Evolutionary conservation across 768 basidiomycete species (phyloP).

Genomic region (Mrakia blollopis): DNA sequence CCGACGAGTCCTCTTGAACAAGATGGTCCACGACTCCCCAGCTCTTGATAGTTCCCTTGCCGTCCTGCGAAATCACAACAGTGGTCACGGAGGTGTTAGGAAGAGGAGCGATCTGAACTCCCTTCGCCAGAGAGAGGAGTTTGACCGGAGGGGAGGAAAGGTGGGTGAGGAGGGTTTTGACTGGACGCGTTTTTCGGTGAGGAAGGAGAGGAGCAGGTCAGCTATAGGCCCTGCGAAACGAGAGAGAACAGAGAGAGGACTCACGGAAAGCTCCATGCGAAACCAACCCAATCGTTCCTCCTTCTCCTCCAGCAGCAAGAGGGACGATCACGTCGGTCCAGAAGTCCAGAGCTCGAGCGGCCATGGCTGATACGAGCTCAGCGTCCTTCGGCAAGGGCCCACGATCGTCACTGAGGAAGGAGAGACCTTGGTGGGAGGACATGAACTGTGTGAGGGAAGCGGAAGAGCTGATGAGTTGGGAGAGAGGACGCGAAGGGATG

Average conservation of each 20-base stretch:
- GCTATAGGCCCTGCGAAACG: background rate
- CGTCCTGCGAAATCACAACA: background rate
- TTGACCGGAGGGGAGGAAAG: background rate
- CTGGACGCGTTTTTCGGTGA: background rate
- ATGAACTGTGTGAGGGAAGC: background rate
- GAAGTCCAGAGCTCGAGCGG: slow-evolving; percentile 4
- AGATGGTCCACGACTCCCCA: slow-evolving; percentile 10
- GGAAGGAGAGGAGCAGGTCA: background rate
- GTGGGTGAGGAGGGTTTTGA: slow-evolving; percentile 15
- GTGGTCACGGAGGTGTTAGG: slow-evolving; percentile 16
- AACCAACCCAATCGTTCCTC: background rate
- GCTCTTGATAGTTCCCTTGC: background rate
- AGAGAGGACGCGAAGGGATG: background rate
- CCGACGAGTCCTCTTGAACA: background rate
- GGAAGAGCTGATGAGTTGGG: background rate
- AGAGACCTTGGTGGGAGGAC: slow-evolving; percentile 6
- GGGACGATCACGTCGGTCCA: slow-evolving; percentile 11
- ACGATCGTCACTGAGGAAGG: slow-evolving; percentile 7
- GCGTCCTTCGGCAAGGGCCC: slow-evolving; percentile 3
- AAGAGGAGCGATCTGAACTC: background rate
- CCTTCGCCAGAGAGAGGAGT: background rate
- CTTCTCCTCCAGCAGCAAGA: background rate
- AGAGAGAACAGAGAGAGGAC: background rate
- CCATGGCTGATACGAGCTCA: slow-evolving; percentile 3
- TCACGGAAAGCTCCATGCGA: slow-evolving; percentile 19